Base-by-base conservation (phyloP, 768 basidiomycete species). In the Sarcomyxa edulis region DNA sequence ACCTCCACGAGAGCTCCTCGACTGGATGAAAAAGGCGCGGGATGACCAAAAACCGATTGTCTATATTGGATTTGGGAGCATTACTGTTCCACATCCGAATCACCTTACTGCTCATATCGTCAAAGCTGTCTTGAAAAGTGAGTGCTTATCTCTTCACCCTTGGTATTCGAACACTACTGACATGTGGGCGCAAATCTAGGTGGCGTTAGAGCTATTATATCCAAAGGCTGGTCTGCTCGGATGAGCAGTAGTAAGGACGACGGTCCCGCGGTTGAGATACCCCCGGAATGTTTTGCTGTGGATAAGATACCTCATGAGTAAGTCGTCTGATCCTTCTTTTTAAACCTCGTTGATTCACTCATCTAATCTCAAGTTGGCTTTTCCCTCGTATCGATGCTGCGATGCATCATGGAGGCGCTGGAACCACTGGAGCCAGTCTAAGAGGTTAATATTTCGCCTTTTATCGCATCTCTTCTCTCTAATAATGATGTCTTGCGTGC, bases 21-120 rank as follows among this genome's bases (percentile, higher is more conserved):
- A 61, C 9, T 84, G 74, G 56, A 81, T 84, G 58, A 53, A 52
- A 12, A 68, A 72, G 45, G 81, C 82, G 1, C 65, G 70, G 12
- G 44, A 48, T 3, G 78, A 82, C 38, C 59, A 61, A 1, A 79
- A 77, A 48, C 64, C 79, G 0, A 65, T 84, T 32, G 81, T 84
- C 2, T 84, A 84, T 51, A 81, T 84, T 34, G 80, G 81, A 1
- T 83, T 83, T 47, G 81, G 81, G 2, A 78, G 75, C 19, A 81
- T 84, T 40, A 80, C 77, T 4, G 80, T 84, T 3, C 78, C 80
- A 5, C 53, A 72, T 48, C 78, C 81, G 2, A 63, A 66, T 39
- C 61, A 62, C 4, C 66, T 81, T 46, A 78, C 78, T 1, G 59
- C 63, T 24, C 66, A 62, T 22, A 76, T 84, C 35, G 65, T 81